Percentiles rank a stretch among this genome's conserved stretches.
Conservation (phyloP, 108 stramenopile species). For the Nannochloropsis salina region DNA sequence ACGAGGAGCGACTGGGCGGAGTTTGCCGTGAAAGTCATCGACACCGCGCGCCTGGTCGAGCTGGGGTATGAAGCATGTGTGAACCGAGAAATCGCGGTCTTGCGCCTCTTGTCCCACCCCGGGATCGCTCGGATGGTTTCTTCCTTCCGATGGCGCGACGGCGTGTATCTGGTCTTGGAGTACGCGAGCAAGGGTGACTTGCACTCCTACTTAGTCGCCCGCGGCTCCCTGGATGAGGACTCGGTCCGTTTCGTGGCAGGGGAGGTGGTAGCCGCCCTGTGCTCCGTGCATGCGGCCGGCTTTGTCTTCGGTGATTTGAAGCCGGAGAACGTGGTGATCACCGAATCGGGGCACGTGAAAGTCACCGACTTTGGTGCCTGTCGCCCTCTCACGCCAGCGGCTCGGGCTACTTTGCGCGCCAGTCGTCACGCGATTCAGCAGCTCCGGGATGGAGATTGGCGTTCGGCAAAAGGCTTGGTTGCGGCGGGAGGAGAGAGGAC, state of each 20-base stretch:
- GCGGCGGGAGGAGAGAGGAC: constrained; percentile 6
- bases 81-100: constrained; percentile 80
- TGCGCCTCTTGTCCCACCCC: constrained; percentile 76
- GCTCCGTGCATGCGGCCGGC: constrained; percentile 69
- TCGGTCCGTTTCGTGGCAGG: constrained; percentile 76
- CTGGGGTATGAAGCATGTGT: constrained; percentile 74
- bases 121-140: constrained; percentile 82
- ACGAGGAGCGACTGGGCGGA: constrained; percentile 85
- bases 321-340: constrained; percentile 89
- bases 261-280: constrained; percentile 76
- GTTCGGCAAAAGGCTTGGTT: constrained; percentile 42
- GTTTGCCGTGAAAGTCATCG: constrained; percentile 80
- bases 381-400: constrained; percentile 67
- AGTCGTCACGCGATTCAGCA: constrained; percentile 59
- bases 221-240: constrained; percentile 78
- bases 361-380: constrained; percentile 93
- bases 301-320: constrained; percentile 72
- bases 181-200: constrained; percentile 88
- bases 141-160: constrained; percentile 79
- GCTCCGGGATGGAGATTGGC: constrained; percentile 86
- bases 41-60: constrained; percentile 66
- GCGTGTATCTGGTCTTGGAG: constrained; percentile 88
- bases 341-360: constrained; percentile 86
- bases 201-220: constrained; percentile 65
- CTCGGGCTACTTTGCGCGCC: constrained; percentile 53